Evolutionary conservation across 2,329 filamentous ascomycete species (phyloP), one percentile per base, ranked within the genome.

Genomic region (Calonectria pseudoreteaudii): DNA sequence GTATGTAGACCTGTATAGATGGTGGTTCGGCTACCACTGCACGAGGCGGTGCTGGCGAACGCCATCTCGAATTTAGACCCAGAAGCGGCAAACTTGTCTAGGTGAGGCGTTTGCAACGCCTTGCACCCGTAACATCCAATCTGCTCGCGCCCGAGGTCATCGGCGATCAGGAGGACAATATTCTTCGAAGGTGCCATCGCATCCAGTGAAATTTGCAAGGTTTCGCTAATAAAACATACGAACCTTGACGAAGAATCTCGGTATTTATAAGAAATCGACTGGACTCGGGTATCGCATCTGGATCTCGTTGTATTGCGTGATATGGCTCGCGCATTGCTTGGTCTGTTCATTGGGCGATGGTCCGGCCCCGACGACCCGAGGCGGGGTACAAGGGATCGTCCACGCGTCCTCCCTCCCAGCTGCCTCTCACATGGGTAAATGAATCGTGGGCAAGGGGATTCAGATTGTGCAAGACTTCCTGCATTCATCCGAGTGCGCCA

Each of bases 1-100:
- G 86, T 88, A 68, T 89, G 87, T 0, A 88, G 80, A 4, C 88
- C 87, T 0, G 87, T 88, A 77, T 89, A 89, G 26, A 89, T 85
- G 20, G 85, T 84, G 0, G 86, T 86, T 8, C 87, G 84, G 74
- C 85, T 88, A 38, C 84, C 85, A 69, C 86, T 88, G 79, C 88
- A 89, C 0, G 87, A 89, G 0, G 88, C 87, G 3, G 86, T 88
- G 73, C 83, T 86, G 14, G 85, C 83, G 74, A 87, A 88, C 0
- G 71, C 75, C 56, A 66, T 38, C 20, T 74, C 73, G 56, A 76
- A 73, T n/a, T 41, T 70, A 13, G 72, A 68, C 4, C 74, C 72
- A 41, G 70, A 69, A 28, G 74, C 72, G 14, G 74, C 70, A 28
- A 78, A 62, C 18, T 38, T 68, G 14, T 77, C 75, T 38, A 73